Base-by-base conservation (phyloP, 2,329 filamentous ascomycete species). In the Ceratocystis cacaofunesta region DNA sequence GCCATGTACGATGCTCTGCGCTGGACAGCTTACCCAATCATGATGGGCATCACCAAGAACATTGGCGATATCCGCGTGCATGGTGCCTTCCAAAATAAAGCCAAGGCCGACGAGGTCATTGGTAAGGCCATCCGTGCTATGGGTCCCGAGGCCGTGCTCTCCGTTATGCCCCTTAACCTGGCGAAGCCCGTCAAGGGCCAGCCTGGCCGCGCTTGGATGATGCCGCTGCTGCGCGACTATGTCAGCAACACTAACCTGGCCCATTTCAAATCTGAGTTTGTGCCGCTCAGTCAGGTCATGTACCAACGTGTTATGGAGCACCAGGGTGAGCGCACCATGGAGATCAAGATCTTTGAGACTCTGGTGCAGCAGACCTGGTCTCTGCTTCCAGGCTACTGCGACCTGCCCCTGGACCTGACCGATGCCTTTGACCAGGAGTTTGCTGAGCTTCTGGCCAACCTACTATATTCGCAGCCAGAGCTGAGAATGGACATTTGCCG, bases 291-390 rank as follows among this genome's bases (percentile, higher is more conserved):
- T 73, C 89, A 96, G 73, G 77, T 83, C 62, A 89, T 99, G 80
- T 96, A 92, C 74, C 90, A 97, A 73, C 85, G 84, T 69, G 89
- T 97, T 4, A 78, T 96, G 60, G 87, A 95, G 68, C 88, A 95
- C 71, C 78, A 83, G 25, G 85, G 84, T 15, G 89, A 92, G 72
- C 96, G 96, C 80, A 94, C 90, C 0, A 92, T 96, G 82, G 91
- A 97, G 74, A 83, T 94, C 72, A 99, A 99, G 79, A 95, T 99
- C 67, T 99, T 94, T 73, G 92, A 99, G 76, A 97, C 94, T 0
- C 79, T 99, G 3, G 90, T 99, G 7, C 88, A 95, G 70, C 94
- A 99, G 73, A 92, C 92, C 52, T 99, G 94, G 94, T 90, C 90
- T 0, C 87, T 89, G 63, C 81, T 99, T 17, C 92, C 94, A 0